Conservation (phyloP, 2,329 filamentous ascomycete genomes). For the Trichoderma harzianum region DNA sequence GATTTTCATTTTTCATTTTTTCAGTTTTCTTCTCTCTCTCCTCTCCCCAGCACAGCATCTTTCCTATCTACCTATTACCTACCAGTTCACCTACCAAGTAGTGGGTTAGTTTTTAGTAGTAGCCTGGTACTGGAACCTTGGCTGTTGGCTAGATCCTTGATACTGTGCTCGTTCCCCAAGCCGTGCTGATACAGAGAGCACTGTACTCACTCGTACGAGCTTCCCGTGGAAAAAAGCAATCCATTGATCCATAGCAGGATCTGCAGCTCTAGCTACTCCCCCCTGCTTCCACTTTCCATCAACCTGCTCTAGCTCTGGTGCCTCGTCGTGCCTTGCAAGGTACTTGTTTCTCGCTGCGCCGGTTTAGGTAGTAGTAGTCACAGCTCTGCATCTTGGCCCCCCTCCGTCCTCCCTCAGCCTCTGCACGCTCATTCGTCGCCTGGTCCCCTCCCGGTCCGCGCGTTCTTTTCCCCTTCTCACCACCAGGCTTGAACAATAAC, state of each 20-base stretch:
- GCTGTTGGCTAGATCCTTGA: background rate
- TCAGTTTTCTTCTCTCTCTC: background rate
- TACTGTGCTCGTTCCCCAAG: background rate
- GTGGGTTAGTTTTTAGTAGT: background rate
- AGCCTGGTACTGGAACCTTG: background rate
- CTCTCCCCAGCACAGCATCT: background rate
- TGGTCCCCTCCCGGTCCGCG: slow-evolving; percentile 19
- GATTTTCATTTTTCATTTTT: background rate
- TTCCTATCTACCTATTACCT: background rate
- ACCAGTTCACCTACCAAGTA: background rate
- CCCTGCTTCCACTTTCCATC: background rate
- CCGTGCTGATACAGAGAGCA: background rate
- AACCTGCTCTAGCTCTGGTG: background rate
- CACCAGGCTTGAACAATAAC: slow-evolving; percentile 19
- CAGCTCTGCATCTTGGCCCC: slow-evolving; percentile 21
- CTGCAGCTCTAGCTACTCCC: background rate
- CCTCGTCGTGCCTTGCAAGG: background rate
- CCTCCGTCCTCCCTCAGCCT: slow-evolving; percentile 15
- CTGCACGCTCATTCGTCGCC: slow-evolving; percentile 23
- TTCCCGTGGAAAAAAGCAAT: background rate
- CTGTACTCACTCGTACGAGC: background rate
- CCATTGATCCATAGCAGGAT: background rate
- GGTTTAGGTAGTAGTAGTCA: slow-evolving; percentile 21
- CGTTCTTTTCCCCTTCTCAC: slow-evolving; percentile 23
- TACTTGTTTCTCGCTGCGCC: background rate